phyloP scores from a whole-genome alignment of 495 filamentous ascomycete genomes.

The Collariella sp. region DNA sequence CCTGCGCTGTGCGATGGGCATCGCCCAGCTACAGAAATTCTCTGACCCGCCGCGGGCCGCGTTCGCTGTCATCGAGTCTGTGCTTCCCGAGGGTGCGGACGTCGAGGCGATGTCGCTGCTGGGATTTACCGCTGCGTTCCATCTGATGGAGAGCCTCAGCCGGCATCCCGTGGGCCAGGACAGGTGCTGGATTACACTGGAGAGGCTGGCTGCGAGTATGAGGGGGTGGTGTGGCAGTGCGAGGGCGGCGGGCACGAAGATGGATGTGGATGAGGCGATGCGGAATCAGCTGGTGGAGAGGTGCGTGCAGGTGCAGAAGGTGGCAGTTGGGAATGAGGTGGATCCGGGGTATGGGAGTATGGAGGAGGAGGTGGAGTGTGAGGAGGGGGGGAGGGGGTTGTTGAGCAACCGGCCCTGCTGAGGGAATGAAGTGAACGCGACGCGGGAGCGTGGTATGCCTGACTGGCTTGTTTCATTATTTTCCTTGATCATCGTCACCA shows the following conservation, averaged over 20 bases:
- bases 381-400: conserved; percentile 8
- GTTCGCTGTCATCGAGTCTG: conserved; percentile 39
- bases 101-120: conserved; percentile 56
- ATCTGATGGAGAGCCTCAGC: conserved; percentile 52
- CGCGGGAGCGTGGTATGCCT: too few relatives aligned
- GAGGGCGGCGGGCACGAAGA: conserved; percentile 30
- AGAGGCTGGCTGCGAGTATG: conserved; percentile 45
- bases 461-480: too few relatives aligned
- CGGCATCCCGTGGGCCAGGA: conserved; percentile 46
- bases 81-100: conserved; percentile 22
- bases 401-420: neutral
- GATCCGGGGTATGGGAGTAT: conserved; percentile 49
- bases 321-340: conserved; percentile 43
- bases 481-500: too few relatives aligned
- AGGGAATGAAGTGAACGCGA: too few relatives aligned
- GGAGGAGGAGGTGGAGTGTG: conserved; percentile 27
- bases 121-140: conserved; percentile 69
- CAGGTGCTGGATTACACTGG: conserved; percentile 38
- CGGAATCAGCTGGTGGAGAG: conserved; percentile 41
- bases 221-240: conserved; percentile 46
- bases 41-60: conserved; percentile 34
- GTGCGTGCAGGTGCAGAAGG: conserved; percentile 41
- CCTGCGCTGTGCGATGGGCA: conserved; percentile 73
- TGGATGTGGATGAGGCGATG: conserved; percentile 27
- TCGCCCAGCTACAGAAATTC: conserved; percentile 53